These are phyloP conservation scores for Linum usitatissimum DNA, from an alignment of 345 rosid genomes.

Conservation along the genomic window DNA sequence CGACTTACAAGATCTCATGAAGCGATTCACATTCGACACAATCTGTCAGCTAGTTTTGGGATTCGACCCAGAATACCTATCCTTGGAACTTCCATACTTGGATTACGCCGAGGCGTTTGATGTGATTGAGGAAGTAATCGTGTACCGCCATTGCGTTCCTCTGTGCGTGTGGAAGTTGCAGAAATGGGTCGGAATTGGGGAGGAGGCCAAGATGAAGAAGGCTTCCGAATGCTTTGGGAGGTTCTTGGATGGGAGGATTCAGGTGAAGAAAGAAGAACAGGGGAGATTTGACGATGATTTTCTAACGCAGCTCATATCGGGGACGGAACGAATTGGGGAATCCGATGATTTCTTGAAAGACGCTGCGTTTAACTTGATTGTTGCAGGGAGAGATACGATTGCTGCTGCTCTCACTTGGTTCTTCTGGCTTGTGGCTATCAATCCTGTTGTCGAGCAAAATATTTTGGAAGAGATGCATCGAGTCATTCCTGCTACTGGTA, in stretches of 20 bases:
- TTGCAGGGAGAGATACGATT: slow-evolving; percentile 39
- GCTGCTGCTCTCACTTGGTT: slow-evolving; percentile 41
- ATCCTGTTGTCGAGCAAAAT: slow-evolving; percentile 19
- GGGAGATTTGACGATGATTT: too few relatives aligned
- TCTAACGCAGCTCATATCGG: too few relatives aligned
- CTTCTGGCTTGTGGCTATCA: slow-evolving; percentile 32
- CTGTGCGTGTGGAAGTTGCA: slow-evolving; percentile 8
- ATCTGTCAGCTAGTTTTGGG: slow-evolving; percentile 5
- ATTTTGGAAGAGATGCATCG: slow-evolving; percentile 27
- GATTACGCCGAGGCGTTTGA: slow-evolving; percentile 12
- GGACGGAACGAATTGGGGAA: background rate
- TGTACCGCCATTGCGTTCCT: slow-evolving; percentile 11
- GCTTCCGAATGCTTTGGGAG: background rate
- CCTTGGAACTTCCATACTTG: slow-evolving; percentile 3
- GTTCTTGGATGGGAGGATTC: too few relatives aligned
- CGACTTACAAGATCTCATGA: slow-evolving; percentile 16
- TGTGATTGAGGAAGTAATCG: slow-evolving; percentile 10
- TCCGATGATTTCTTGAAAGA: slow-evolving; percentile 29
- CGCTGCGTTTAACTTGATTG: slow-evolving; percentile 20
- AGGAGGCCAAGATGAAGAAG: slow-evolving; percentile 9
- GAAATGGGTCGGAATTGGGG: slow-evolving; percentile 12
- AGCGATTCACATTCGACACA: slow-evolving; percentile 16
- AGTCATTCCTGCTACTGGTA: slow-evolving; percentile 5
- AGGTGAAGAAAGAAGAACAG: too few relatives aligned
- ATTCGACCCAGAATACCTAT: slow-evolving; percentile 11